phyloP scores from a whole-genome alignment of 1,284 basidiomycete genomes.

The Hemileia vastatrix region DNA sequence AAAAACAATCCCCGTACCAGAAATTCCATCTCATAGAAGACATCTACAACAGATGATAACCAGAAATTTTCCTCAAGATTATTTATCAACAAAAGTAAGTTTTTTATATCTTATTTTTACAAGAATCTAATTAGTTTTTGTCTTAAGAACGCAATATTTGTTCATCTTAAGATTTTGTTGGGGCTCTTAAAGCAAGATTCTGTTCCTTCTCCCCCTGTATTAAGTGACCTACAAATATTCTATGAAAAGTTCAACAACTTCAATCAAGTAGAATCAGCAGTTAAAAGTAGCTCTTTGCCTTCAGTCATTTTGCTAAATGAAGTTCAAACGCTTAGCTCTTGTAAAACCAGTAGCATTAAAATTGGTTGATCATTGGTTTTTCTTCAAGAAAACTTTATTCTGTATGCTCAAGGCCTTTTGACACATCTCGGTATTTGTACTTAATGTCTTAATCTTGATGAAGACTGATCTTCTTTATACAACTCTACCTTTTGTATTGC shows the following conservation, averaged over 20 bases:
- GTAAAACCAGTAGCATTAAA: too few relatives aligned
- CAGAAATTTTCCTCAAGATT: neutral
- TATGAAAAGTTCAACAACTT: neutral
- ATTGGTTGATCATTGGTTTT: too few relatives aligned
- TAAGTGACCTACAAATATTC: neutral
- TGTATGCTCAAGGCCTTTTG: too few relatives aligned
- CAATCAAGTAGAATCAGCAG: neutral
- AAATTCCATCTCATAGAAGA: neutral
- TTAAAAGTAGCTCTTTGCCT: neutral
- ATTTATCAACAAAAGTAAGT: constrained; percentile 5
- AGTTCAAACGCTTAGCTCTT: neutral
- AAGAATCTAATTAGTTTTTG: neutral
- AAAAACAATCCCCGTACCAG: neutral
- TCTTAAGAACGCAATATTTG: neutral
- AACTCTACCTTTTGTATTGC: too few relatives aligned
- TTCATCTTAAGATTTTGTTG: constrained; percentile 8
- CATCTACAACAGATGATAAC: constrained; percentile 5
- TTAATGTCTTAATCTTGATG: too few relatives aligned
- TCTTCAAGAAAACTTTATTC: too few relatives aligned
- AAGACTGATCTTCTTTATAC: too few relatives aligned
- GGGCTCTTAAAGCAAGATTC: constrained; percentile 1
- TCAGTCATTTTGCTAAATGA: neutral
- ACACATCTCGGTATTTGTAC: too few relatives aligned
- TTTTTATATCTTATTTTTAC: neutral
- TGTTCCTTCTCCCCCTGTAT: neutral